A percentile compares a stretch with the other conserved stretches of the same genome.
Conservation (phyloP, 2,329 filamentous ascomycete genomes). For the Dactylonectria macrodidyma region DNA sequence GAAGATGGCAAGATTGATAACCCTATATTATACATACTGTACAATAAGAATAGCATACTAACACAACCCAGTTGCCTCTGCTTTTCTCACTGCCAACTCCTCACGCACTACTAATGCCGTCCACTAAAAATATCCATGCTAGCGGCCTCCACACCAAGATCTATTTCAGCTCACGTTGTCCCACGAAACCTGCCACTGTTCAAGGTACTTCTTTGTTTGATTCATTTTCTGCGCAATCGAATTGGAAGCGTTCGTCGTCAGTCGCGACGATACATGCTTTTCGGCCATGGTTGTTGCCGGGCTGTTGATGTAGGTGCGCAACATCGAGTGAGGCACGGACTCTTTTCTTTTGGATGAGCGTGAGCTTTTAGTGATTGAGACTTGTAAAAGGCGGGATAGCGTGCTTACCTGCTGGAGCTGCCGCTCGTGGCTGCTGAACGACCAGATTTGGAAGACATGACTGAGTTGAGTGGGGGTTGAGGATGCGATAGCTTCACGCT, state of each 20-base stretch:
- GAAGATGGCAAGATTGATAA: no score
- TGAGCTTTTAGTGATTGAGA: background rate
- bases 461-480: background rate
- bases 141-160: background rate
- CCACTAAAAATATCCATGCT: background rate
- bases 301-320: background rate
- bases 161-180: background rate
- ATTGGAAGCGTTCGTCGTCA: background rate
- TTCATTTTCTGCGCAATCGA: background rate
- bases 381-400: background rate
- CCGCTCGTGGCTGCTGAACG: background rate
- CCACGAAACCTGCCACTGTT: background rate
- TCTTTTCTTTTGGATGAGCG: background rate
- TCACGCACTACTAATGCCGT: background rate
- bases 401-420: background rate
- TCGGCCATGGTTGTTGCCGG: background rate
- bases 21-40: no score
- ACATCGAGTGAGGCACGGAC: background rate
- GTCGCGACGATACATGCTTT: background rate
- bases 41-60: no score
- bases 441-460: background rate
- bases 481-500: background rate
- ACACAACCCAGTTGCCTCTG: no score
- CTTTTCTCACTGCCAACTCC: no score
- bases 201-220: background rate